Conservation (phyloP, 2,329 filamentous ascomycete genomes). For the Bimuria novae-zelandiae region DNA sequence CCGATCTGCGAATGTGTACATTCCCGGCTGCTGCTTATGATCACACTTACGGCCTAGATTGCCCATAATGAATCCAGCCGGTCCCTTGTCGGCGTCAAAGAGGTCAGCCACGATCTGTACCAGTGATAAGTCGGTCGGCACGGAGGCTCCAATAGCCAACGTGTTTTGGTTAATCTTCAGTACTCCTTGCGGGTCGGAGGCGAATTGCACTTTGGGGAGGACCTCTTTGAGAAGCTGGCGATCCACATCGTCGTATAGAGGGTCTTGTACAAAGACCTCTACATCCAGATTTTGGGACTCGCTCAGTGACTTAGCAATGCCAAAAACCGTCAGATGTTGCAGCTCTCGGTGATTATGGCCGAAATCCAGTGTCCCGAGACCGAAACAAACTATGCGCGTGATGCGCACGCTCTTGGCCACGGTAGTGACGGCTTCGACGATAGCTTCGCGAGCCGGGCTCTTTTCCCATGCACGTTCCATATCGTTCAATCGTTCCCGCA, state of each 20-base stretch:
- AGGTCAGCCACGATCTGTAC: slow-evolving; percentile 25
- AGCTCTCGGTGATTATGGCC: background rate
- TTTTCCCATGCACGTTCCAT: background rate
- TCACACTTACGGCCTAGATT: background rate
- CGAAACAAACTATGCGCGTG: slow-evolving; percentile 1
- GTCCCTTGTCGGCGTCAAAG: background rate
- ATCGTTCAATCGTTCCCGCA: background rate
- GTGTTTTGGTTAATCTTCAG: slow-evolving; percentile 21
- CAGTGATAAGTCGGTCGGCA: slow-evolving; percentile 19
- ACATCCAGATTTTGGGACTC: background rate
- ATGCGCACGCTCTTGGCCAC: background rate
- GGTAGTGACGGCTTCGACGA: background rate
- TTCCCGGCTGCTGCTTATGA: background rate
- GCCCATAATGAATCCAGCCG: slow-evolving; percentile 14
- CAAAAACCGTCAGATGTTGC: slow-evolving; percentile 22
- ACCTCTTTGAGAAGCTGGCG: slow-evolving; percentile 4
- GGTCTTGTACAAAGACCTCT: slow-evolving; percentile 23
- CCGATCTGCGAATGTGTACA: background rate
- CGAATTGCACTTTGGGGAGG: background rate
- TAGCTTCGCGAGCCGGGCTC: background rate
- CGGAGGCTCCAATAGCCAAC: slow-evolving; percentile 17
- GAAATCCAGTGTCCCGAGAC: background rate
- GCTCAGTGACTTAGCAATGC: slow-evolving; percentile 16
- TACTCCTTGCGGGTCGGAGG: slow-evolving; percentile 22
- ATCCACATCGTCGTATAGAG: slow-evolving; percentile 17